phyloP scores from a whole-genome alignment of 2,329 filamentous ascomycete genomes.

The Amauroascus niger region DNA sequence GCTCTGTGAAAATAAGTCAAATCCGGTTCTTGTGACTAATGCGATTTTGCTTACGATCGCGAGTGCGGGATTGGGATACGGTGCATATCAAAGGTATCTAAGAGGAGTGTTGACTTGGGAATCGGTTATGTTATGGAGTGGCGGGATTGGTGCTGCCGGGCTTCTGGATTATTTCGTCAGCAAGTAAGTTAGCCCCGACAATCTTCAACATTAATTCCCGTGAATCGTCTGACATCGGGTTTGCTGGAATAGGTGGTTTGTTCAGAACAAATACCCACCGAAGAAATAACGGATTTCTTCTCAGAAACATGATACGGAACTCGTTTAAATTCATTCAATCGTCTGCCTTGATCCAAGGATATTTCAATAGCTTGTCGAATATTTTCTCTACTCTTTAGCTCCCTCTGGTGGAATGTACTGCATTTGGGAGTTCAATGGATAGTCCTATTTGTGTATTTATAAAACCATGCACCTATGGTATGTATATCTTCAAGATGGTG shows the following conservation, averaged over 20 bases:
- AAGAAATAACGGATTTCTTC: constrained; percentile 28
- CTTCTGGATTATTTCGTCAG: constrained; percentile 42
- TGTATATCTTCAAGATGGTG: too few relatives aligned
- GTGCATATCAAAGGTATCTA: constrained; percentile 40
- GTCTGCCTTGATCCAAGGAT: not conserved
- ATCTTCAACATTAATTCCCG: not conserved
- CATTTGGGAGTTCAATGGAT: not conserved
- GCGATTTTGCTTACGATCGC: constrained; percentile 35
- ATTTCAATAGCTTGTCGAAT: not conserved
- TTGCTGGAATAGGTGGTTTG: constrained; percentile 35
- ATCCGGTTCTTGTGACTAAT: constrained; percentile 41
- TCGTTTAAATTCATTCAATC: not conserved
- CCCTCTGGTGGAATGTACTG: not conserved
- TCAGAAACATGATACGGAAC: not conserved
- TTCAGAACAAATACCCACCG: constrained; percentile 43
- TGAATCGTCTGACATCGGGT: not conserved
- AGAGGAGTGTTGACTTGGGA: constrained; percentile 40
- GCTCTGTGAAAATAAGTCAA: constrained; percentile 34
- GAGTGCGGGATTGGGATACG: constrained; percentile 37
- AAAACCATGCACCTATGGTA: too few relatives aligned
- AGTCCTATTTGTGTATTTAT: not conserved
- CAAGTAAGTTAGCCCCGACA: constrained; percentile 34
- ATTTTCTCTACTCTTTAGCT: not conserved
- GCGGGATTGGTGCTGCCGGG: constrained; percentile 37
- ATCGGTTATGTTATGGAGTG: constrained; percentile 35